Conservation (phyloP, 768 basidiomycete genomes). For the Porphyrellus cyaneotinctus region DNA sequence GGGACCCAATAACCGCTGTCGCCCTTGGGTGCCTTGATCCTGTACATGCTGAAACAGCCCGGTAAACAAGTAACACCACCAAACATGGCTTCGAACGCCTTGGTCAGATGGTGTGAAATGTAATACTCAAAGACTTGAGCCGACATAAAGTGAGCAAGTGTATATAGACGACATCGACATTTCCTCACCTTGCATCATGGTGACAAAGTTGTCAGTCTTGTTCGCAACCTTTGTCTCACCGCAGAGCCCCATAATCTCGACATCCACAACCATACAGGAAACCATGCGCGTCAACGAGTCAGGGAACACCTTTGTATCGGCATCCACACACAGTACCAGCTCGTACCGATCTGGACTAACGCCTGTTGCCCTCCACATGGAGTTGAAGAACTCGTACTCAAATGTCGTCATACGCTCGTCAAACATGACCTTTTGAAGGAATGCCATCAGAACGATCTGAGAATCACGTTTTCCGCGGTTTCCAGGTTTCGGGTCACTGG, state of each 20-base stretch:
- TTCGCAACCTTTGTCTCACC: slow-evolving; percentile 99
- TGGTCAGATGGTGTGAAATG: slow-evolving; percentile 98
- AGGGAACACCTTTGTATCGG: slow-evolving; percentile 98
- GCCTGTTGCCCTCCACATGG: slow-evolving; percentile 92
- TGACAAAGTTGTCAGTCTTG: slow-evolving; percentile 97
- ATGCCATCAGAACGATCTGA: slow-evolving; percentile 96
- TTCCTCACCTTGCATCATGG: slow-evolving; percentile 96
- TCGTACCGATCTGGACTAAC: slow-evolving; percentile 96
- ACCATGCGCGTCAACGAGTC: slow-evolving; percentile 96
- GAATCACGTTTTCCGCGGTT: slow-evolving; percentile 99
- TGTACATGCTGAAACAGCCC: slow-evolving; percentile 99
- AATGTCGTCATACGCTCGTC: slow-evolving; percentile 99
- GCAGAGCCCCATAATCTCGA: slow-evolving; percentile 98
- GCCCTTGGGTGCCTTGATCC: slow-evolving; percentile 99
- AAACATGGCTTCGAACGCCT: slow-evolving; percentile 99
- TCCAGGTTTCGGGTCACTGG: slow-evolving; percentile 87
- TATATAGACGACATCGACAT: background rate
- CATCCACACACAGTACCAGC: slow-evolving; percentile 92
- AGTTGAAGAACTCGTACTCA: slow-evolving; percentile 99
- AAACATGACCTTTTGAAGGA: slow-evolving; percentile 99
- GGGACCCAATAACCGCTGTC: slow-evolving; percentile 97
- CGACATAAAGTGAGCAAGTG: slow-evolving; percentile 2
- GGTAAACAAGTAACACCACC: slow-evolving; percentile 99
- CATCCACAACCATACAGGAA: slow-evolving; percentile 93
- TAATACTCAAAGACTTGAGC: slow-evolving; percentile 95